Percentiles rank a stretch among this genome's conserved stretches.
Conservation (phyloP, 1,284 basidiomycete genomes). For the Xerocomus nothofagi region DNA sequence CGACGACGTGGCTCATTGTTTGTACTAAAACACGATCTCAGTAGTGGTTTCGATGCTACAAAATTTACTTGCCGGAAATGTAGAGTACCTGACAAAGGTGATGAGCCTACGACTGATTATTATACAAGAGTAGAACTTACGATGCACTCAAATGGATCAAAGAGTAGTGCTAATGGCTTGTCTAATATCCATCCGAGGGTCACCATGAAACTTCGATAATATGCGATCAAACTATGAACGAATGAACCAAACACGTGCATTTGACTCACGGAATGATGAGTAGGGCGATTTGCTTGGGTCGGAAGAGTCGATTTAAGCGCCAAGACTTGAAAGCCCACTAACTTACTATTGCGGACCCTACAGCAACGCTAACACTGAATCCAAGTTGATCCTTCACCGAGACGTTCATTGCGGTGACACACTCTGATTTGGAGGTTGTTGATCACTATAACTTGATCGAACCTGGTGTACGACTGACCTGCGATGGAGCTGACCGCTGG, state of each 20-base stretch:
- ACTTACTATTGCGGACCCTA: slow-evolving; percentile 86
- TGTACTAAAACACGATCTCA: slow-evolving; percentile 45
- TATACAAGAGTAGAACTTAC: slow-evolving; percentile 35
- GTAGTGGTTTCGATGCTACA: background rate
- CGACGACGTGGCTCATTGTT: slow-evolving; percentile 79
- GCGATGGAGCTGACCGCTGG: slow-evolving; percentile 88
- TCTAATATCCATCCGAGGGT: slow-evolving; percentile 66
- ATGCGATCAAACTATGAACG: background rate
- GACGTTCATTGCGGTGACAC: slow-evolving; percentile 85
- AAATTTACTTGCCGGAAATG: slow-evolving; percentile 31
- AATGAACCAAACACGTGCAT: background rate
- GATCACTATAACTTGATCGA: background rate
- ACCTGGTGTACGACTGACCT: slow-evolving; percentile 39
- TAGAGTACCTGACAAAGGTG: slow-evolving; percentile 39
- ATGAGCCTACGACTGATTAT: slow-evolving; percentile 11
- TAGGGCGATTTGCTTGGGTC: slow-evolving; percentile 76
- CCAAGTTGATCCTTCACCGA: slow-evolving; percentile 82
- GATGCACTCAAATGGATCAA: slow-evolving; percentile 80
- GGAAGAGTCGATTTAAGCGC: background rate
- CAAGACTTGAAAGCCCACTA: background rate
- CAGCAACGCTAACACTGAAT: slow-evolving; percentile 77
- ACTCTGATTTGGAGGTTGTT: slow-evolving; percentile 49
- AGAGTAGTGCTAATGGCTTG: slow-evolving; percentile 71
- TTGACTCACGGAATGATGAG: slow-evolving; percentile 45
- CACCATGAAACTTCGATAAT: slow-evolving; percentile 54